A percentile compares a stretch with the other conserved stretches of the same genome.
Conservation (phyloP, 768 basidiomycete genomes). For the Botryobasidium botryosum region DNA sequence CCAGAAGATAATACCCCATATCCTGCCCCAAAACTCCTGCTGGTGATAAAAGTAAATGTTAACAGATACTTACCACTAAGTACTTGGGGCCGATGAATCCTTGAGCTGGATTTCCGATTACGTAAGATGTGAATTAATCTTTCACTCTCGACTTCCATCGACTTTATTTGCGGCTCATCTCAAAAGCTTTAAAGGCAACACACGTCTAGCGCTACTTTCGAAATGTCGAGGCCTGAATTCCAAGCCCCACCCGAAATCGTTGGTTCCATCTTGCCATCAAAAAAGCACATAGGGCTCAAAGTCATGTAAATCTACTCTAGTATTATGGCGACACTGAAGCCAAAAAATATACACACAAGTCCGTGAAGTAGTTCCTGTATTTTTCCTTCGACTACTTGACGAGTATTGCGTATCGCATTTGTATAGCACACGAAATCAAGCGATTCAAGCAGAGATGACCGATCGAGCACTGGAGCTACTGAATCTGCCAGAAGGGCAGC, state of each 20-base stretch:
- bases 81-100: too few relatives aligned
- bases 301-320: slow-evolving; percentile 25
- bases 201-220: too few relatives aligned
- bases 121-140: too few relatives aligned
- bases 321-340: slow-evolving; percentile 96
- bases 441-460: slow-evolving; percentile 96
- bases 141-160: too few relatives aligned
- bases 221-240: slow-evolving; percentile 77
- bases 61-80: too few relatives aligned
- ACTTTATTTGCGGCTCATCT: too few relatives aligned
- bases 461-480: slow-evolving; percentile 86
- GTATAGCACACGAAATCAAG: slow-evolving; percentile 82
- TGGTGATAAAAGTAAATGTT: too few relatives aligned
- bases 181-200: too few relatives aligned
- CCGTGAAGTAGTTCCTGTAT: slow-evolving; percentile 12
- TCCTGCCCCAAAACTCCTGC: too few relatives aligned
- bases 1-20: too few relatives aligned
- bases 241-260: slow-evolving; percentile 87
- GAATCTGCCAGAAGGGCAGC: slow-evolving; percentile 58
- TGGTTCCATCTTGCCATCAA: slow-evolving; percentile 17
- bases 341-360: slow-evolving; percentile 95
- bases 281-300: slow-evolving; percentile 2
- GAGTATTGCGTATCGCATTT: neutral
- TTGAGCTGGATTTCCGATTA: too few relatives aligned
- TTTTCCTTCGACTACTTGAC: neutral